Evolutionary conservation across 805 yeast species (phyloP).

Genomic region (Candida sonorensis): DNA sequence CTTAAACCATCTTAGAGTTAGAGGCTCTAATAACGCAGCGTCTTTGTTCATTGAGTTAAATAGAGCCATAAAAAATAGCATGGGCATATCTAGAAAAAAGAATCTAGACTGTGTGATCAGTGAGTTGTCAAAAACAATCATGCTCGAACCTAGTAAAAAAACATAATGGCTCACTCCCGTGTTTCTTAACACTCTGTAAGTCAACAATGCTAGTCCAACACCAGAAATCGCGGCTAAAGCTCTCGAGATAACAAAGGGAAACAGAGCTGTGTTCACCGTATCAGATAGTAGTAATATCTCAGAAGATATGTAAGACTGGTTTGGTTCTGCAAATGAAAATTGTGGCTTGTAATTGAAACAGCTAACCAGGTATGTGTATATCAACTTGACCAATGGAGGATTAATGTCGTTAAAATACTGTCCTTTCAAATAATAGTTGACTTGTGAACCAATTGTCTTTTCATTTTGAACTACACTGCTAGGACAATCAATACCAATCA

Average conservation of each 20-base stretch:
- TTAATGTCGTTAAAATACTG: conserved; percentile 66
- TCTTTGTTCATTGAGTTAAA: conserved; percentile 29
- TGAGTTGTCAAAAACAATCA: conserved; percentile 60
- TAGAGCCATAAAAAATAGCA: conserved; percentile 39
- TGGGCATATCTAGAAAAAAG: conserved; percentile 39
- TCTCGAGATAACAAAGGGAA: conserved; percentile 51
- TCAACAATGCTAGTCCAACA: conserved; percentile 41
- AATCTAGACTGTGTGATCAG: conserved; percentile 54
- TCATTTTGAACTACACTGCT: conserved; percentile 84
- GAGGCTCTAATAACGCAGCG: conserved; percentile 30
- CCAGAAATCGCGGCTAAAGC: conserved; percentile 52
- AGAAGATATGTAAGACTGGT: conserved; percentile 18
- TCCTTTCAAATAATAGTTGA: conserved; percentile 67
- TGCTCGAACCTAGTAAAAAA: conserved; percentile 42
- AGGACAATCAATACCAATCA: conserved; percentile 54
- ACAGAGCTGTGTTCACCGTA: conserved; percentile 9
- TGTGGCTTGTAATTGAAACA: conserved; percentile 56
- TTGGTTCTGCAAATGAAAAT: conserved; percentile 53
- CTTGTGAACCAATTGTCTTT: conserved; percentile 86
- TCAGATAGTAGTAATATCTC: not conserved
- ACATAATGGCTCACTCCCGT: conserved; percentile 46
- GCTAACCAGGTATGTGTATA: conserved; percentile 55
- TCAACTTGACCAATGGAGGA: conserved; percentile 75
- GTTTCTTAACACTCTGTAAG: conserved; percentile 48
- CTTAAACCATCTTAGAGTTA: conserved; percentile 45